Percentiles rank a stretch among this genome's conserved stretches.
These are phyloP conservation scores for Sarocladiaceae sp. DNA, from an alignment of 2,329 filamentous ascomycete genomes.

Conservation along the genomic window DNA sequence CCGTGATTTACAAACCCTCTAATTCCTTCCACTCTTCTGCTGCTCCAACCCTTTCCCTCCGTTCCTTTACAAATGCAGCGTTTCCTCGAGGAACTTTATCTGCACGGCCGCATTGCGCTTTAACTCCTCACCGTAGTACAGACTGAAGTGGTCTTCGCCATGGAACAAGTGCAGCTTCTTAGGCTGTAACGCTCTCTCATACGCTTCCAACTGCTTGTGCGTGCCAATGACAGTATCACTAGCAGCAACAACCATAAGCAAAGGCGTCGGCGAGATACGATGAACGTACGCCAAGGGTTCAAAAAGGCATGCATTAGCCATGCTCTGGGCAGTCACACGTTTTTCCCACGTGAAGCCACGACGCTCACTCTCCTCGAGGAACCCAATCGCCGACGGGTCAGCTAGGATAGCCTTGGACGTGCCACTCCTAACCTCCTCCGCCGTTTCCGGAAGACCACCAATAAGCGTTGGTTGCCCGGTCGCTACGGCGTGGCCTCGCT, in stretches of 20 bases:
- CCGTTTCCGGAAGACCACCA: neutral
- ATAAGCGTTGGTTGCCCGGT: constrained; percentile 8
- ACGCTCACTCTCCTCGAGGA: neutral
- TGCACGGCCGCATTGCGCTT: neutral
- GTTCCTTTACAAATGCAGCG: neutral
- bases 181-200: constrained; percentile 11
- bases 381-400: neutral
- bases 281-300: constrained; percentile 13
- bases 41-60: too few relatives aligned
- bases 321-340: constrained; percentile 8
- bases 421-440: neutral
- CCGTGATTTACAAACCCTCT: too few relatives aligned
- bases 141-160: constrained; percentile 10
- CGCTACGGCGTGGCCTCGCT: neutral
- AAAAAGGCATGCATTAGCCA: constrained; percentile 5
- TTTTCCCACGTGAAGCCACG: constrained; percentile 11
- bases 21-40: too few relatives aligned
- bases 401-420: neutral
- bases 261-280: constrained; percentile 13
- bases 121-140: constrained; percentile 10
- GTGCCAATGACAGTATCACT: constrained; percentile 8
- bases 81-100: neutral
- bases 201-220: constrained; percentile 12
- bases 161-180: constrained; percentile 11
- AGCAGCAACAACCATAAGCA: constrained; percentile 12